Percentiles rank a stretch among this genome's conserved stretches.
Evolutionary conservation across 2,329 filamentous ascomycete species (phyloP).

Genomic region (Hirsutella rhossiliensis): DNA sequence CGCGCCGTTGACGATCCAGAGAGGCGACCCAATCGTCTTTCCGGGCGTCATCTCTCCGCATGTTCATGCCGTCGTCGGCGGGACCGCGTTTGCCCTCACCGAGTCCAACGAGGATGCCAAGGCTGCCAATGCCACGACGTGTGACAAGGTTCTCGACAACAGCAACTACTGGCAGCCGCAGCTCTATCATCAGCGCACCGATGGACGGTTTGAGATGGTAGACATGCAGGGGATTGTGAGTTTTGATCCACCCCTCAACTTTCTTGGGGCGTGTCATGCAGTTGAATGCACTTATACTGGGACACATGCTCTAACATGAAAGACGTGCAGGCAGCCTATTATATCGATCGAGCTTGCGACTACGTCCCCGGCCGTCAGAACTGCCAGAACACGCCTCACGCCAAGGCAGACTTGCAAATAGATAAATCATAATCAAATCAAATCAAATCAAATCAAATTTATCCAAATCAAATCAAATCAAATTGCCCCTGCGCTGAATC

Average conservation of each 20-base stretch:
- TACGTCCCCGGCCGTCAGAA: slow-evolving; percentile 11
- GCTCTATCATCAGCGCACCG: slow-evolving; percentile 35
- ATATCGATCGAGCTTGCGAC: slow-evolving; percentile 15
- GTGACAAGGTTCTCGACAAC: slow-evolving; percentile 46
- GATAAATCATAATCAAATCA: too few species aligned
- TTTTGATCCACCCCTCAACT: not conserved
- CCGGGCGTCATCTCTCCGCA: slow-evolving; percentile 42
- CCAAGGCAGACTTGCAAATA: too few species aligned
- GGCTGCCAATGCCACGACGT: slow-evolving; percentile 50
- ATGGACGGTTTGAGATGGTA: slow-evolving; percentile 40
- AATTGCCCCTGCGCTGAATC: too few species aligned
- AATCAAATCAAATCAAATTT: too few species aligned
- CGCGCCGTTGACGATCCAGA: slow-evolving; percentile 20
- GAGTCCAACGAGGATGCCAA: slow-evolving; percentile 41
- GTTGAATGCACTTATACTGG: too few species aligned
- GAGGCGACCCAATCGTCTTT: slow-evolving; percentile 46
- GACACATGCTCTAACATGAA: too few species aligned
- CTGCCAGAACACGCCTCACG: slow-evolving; percentile 10
- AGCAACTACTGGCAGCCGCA: slow-evolving; percentile 60
- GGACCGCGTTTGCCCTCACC: slow-evolving; percentile 44
- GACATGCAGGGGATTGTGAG: slow-evolving; percentile 16
- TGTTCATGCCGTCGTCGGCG: slow-evolving; percentile 50
- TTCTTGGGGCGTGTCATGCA: not conserved
- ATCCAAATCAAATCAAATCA: too few species aligned
- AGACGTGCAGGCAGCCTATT: slow-evolving; percentile 12